Conservation (phyloP, 192 early-diverging fungal species). For the Umbelopsis sp. region DNA sequence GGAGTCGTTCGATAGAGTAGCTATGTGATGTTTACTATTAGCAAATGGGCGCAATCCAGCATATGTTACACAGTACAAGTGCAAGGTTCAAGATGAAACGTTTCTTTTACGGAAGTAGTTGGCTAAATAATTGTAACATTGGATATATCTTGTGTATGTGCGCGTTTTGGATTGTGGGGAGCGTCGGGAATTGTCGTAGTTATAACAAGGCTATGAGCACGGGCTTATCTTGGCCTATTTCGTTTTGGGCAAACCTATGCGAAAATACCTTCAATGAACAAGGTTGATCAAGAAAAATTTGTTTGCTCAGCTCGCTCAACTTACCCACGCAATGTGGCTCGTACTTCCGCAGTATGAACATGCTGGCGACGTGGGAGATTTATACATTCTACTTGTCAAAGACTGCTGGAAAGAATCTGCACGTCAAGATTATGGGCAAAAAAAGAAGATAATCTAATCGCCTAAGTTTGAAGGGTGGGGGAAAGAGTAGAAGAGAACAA, state of each 20-base stretch:
- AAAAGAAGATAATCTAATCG: slow-evolving; percentile 19
- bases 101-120: not conserved
- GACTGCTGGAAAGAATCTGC: not conserved
- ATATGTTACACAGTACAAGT: slow-evolving; percentile 18
- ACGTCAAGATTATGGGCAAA: not conserved
- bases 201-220: not conserved
- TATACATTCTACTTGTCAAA: not conserved
- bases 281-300: no score
- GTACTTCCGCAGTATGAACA: slow-evolving; percentile 32
- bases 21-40: slow-evolving; percentile 20
- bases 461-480: not conserved
- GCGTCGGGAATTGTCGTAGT: not conserved
- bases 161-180: not conserved
- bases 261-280: not conserved
- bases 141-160: not conserved
- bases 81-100: no score
- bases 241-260: slow-evolving; percentile 32
- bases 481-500: not conserved
- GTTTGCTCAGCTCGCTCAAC: not conserved
- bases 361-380: slow-evolving; percentile 10
- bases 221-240: slow-evolving; percentile 28
- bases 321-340: slow-evolving; percentile 34
- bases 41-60: no score
- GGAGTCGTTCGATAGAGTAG: slow-evolving; percentile 29
- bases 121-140: not conserved